Evolutionary conservation across 225 moss, liverwort and hornwort species (phyloP), one percentile per base, ranked within the genome.

Genomic region (Climacium dendroides): DNA sequence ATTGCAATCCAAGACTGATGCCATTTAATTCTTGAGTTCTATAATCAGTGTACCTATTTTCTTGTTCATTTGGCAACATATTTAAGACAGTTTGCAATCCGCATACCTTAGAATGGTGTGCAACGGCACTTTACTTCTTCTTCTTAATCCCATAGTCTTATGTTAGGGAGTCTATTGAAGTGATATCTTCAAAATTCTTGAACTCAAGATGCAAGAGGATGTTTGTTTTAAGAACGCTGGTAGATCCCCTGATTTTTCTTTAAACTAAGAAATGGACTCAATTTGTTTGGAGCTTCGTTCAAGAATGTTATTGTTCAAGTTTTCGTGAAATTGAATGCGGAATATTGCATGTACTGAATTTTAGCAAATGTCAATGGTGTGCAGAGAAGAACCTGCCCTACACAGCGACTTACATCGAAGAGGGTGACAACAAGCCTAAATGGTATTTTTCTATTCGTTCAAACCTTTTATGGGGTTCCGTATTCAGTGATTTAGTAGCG

Each of bases 321-420:
- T 76, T 76, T n/a, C 6, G 2, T 47, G 61, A 37, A 58, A 47
- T 48, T 39, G 39, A 47, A 6, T 6, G 41, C 57, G 1, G 14
- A 17, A 37, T 89, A 88, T 59, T 80, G 47, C 55, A 34, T 57
- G 15, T 50, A 77, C 15, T 19, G 30, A 76, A 11, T 55, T 50
- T 59, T 80, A 29, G 47, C 6, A 76, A 69, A 45, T 47, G 7
- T 15, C 29, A 19, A 83, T 76, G 62, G 12, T 64, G 41, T 88
- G 55, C 88, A 90, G 91, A 98, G 92, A 98, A 98, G 87, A 95
- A 90, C 4, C 63, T 98, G 28, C 95, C 96, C 3, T 98, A 96
- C 70, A 92, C 57, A 79, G 94, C 98, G 15, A 98, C 98, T 22
- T 98, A 93, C 81, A 98, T 98, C 57, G 94, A 98, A n/a, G 98